Evolutionary conservation across 2,329 filamentous ascomycete genomes (phyloP).

Genomic region (Whalleya microplaca): DNA sequence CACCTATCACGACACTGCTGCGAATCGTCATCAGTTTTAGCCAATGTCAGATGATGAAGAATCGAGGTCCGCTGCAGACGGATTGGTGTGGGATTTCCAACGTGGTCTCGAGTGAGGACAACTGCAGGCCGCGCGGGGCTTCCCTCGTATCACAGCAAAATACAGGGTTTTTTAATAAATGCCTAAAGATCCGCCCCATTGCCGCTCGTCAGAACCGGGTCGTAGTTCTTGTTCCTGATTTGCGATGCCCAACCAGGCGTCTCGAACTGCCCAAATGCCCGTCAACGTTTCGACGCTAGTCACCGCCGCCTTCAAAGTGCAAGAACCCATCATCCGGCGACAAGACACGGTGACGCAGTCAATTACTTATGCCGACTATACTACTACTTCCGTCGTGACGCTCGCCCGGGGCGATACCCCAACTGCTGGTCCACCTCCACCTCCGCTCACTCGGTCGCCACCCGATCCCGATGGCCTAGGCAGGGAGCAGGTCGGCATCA

Average conservation of each 20-base stretch:
- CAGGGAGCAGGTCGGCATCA: constrained; percentile 31
- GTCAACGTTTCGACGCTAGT: constrained; percentile 8
- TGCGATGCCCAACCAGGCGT: constrained; percentile 7
- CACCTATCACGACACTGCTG: constrained; percentile 24
- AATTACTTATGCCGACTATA: constrained; percentile 32
- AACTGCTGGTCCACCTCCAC: constrained; percentile 12
- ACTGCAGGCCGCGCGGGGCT: constrained; percentile 13
- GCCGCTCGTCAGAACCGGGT: constrained; percentile 12
- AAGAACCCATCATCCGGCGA: constrained; percentile 18
- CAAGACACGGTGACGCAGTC: constrained; percentile 37
- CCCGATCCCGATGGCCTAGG: constrained; percentile 26
- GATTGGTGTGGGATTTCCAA: constrained; percentile 25
- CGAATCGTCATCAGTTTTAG: constrained; percentile 16
- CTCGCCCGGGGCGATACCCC: constrained; percentile 28
- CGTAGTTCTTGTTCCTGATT: constrained; percentile 18
- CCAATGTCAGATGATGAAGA: constrained; percentile 32
- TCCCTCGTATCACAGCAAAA: constrained; percentile 15
- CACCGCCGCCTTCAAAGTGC: constrained; percentile 3
- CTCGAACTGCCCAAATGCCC: constrained; percentile 11
- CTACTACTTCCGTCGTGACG: constrained; percentile 34
- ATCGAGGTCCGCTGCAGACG: constrained; percentile 21
- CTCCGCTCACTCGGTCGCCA: constrained; percentile 5
- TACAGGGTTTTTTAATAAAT: constrained; percentile 18
- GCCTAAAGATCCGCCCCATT: constrained; percentile 18
- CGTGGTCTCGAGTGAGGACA: constrained; percentile 17